A percentile compares a stretch with the other conserved stretches of the same genome.
Conservation (phyloP, 257 asterid species). For the Nicotiana paniculata region DNA sequence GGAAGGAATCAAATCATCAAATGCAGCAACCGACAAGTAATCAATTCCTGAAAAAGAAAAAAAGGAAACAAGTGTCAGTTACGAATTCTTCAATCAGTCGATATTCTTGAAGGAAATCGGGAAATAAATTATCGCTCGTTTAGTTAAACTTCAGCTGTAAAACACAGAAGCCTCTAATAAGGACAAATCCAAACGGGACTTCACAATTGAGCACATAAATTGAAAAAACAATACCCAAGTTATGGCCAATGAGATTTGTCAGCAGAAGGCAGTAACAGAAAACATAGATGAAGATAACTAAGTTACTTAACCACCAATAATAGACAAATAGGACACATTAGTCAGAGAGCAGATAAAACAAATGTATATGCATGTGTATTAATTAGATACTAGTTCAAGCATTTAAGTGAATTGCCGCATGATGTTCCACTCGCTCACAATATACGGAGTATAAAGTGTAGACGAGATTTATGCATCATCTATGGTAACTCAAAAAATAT, state of each 20-base stretch:
- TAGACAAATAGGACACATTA: not conserved
- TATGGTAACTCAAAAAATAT: not conserved
- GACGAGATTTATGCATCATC: not conserved
- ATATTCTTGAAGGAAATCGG: not conserved
- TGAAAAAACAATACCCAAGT: not conserved
- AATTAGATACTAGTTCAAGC: not conserved
- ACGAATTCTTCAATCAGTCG: not conserved
- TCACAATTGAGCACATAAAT: not conserved
- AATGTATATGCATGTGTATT: not conserved
- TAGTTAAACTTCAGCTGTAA: not conserved
- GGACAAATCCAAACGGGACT: not conserved
- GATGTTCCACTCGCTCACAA: not conserved
- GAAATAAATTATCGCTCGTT: not conserved
- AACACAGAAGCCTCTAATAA: not conserved
- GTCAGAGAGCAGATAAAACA: not conserved
- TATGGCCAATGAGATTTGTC: not conserved
- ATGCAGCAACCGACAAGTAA: constrained; percentile 97
- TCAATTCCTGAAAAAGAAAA: constrained; percentile 56
- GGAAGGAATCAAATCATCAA: constrained; percentile 57
- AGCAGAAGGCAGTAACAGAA: not conserved
- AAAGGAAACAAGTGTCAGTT: not conserved
- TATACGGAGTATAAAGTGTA: not conserved
- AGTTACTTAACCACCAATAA: not conserved
- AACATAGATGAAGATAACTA: not conserved
- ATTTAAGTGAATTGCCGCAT: not conserved